A percentile compares a stretch with the other conserved stretches of the same genome.
These are phyloP conservation scores for Erythrophleum fordii DNA, from an alignment of 306 rosid species.

Conservation along the genomic window DNA sequence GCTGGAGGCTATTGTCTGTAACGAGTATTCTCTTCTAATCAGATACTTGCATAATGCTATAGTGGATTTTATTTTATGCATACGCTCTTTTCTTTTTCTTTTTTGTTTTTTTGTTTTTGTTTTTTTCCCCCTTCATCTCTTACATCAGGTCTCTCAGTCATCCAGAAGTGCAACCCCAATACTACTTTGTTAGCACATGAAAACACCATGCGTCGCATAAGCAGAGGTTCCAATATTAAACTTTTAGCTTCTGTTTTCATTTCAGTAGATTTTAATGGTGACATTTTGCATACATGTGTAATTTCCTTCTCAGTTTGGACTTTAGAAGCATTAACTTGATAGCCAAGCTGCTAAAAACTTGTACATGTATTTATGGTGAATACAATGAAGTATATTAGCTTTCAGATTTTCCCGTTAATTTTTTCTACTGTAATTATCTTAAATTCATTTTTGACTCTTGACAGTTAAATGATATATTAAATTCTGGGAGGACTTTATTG, in stretches of 20 bases:
- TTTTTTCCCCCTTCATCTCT: conserved; percentile 1
- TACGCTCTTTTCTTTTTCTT: too few relatives aligned
- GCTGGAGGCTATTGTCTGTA: conserved; percentile 26
- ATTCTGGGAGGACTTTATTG: background rate
- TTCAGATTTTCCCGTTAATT: background rate
- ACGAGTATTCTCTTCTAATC: conserved; percentile 3
- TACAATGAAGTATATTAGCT: background rate
- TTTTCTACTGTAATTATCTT: background rate
- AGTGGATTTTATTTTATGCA: background rate
- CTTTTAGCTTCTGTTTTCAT: conserved; percentile 19
- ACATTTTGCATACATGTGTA: background rate
- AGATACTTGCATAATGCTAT: conserved; percentile 14
- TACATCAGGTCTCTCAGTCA: conserved; percentile 77
- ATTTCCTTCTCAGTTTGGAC: conserved; percentile 27
- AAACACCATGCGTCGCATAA: conserved; percentile 73
- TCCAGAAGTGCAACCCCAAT: conserved; percentile 83
- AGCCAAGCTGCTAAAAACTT: conserved; percentile 1
- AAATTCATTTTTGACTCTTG: background rate
- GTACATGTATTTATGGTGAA: conserved; percentile 13
- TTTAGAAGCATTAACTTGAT: conserved; percentile 19
- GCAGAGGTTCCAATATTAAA: conserved; percentile 58
- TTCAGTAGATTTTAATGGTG: conserved; percentile 25
- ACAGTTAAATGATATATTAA: background rate
- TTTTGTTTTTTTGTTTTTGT: background rate
- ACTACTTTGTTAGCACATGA: conserved; percentile 77